Base-by-base conservation (phyloP, 257 asterid genomes). In the Solanum etuberosum region DNA sequence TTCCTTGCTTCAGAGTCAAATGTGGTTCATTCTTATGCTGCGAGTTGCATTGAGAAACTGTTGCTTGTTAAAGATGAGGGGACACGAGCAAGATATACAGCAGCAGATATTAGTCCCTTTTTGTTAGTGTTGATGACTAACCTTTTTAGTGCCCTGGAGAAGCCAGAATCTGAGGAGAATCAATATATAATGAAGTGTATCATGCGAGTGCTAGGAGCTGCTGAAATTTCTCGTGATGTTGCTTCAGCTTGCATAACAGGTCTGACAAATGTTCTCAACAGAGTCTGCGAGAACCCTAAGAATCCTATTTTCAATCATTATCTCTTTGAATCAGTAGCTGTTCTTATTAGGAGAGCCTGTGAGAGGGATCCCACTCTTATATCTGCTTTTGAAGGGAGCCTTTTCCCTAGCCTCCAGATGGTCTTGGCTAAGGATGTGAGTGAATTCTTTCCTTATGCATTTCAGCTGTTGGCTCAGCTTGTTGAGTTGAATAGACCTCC, bases 181-280 rank as follows among this genome's bases (percentile, higher is more conserved):
- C 98, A 94, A 86, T 95, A 95, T 91, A 96, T 94, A 85, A 97
- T 97, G 99, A 94, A 95, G 91, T 97, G 99, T 93, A 93, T 97
- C 86, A 91, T 94, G 97, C 93, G 99, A 89, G 99, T 97, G 89
- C 98, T 95, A 90, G 97, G 98, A 77, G 94, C 92, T 35, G 98
- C 98, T 80, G 93, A 89, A 86, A 91, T 94, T 84, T 89, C 98
- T 38, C 93, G 57, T 29, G 98, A 95, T 70, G 94, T 95, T 89
- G 98, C 98, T 83, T 90, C 94, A 83, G 94, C 96, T 84, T 97
- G 98, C 93, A 94, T 95, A 89, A 90, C 88, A 88, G 95, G 98
- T 82, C 92, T 97, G 89, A 90, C 94, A 2, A 83, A 90, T 80
- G 93, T 97, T 74, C 94, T 95, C 73, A 92, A 89, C 68, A 93